These are phyloP conservation scores for Daldinia eschscholtzii DNA, from an alignment of 2,329 filamentous ascomycete species.

Conservation along the genomic window DNA sequence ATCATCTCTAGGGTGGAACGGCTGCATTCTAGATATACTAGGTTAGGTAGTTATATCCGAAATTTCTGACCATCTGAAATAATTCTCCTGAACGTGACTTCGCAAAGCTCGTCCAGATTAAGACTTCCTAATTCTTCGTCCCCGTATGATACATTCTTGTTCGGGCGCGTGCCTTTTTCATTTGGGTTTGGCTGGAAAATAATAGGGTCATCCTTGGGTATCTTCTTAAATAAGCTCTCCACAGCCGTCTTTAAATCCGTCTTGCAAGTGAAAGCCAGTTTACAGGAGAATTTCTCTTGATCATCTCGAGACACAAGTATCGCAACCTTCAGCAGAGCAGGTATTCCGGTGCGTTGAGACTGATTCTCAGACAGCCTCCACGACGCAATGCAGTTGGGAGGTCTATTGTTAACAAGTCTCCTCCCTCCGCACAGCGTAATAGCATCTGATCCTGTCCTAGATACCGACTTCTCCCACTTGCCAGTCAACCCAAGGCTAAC, in stretches of 20 bases:
- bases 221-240: conserved; percentile 10
- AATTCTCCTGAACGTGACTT: background rate
- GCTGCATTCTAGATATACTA: background rate
- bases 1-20: background rate
- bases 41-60: background rate
- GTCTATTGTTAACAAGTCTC: conserved; percentile 14
- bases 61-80: background rate
- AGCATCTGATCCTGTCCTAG: background rate
- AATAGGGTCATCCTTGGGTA: conserved; percentile 17
- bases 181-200: conserved; percentile 16
- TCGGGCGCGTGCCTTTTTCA: conserved; percentile 12
- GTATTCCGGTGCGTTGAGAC: background rate
- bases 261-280: conserved; percentile 12
- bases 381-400: conserved; percentile 7
- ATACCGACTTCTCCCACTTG: background rate
- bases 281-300: conserved; percentile 16
- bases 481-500: background rate
- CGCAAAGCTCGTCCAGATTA: background rate
- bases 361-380: conserved; percentile 17
- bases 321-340: conserved; percentile 10
- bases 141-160: conserved; percentile 10
- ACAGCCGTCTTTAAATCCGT: conserved; percentile 8
- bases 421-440: conserved; percentile 9
- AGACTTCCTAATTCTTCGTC: conserved; percentile 1
- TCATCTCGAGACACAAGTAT: conserved; percentile 13